Base-by-base conservation (phyloP, 2,329 filamentous ascomycete species). In the Corinectria fuckeliana region DNA sequence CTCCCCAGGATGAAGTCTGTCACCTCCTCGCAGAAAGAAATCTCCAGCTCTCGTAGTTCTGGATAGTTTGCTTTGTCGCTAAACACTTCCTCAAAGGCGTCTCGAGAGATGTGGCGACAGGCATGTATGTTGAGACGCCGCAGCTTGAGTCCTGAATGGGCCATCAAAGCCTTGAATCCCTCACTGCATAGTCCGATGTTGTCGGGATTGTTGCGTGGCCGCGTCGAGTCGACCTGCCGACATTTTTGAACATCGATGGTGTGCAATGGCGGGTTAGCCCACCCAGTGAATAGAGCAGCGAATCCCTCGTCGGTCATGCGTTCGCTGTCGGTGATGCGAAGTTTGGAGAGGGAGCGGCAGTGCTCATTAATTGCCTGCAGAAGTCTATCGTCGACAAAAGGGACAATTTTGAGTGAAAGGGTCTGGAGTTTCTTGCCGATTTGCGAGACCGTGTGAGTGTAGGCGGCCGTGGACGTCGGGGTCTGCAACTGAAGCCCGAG, bases 111-210 rank as follows among this genome's bases (percentile, higher is more conserved):
- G 73, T 97, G 90, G 3, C 94, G 89, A 71, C 92, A 96, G 0
- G 90, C 91, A 13, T 91, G 86, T n/a, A 97, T 80, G 70, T 96
- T 91, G 30, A 98, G 80, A 38, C 84, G 79, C 59, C 82, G 81
- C 2, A 98, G 76, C 10, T 77, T 80, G 1, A 77, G 72, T 4
- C 91, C 91, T 0, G 93, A 97, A 72, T 97, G 94, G 0, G 80
- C 78, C 91, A 97, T 97, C 41, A 97, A 77, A 0, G 92, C 91
- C 64, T 83, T 80, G 77, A 98, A 94, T 0, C 91, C 93, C 5
- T 84, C 77, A 1, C 88, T 89, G 51, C 89, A 92, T 28, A 97
- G 82, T 2, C 93, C 94, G 42, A 94, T 78, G 21, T 84, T 81
- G 56, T 87, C 78, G 0, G 85, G 83, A 45, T 88, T 88, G 4